Evolutionary conservation across 345 rosid genomes (phyloP).

Genomic region (Camelina sativa): DNA sequence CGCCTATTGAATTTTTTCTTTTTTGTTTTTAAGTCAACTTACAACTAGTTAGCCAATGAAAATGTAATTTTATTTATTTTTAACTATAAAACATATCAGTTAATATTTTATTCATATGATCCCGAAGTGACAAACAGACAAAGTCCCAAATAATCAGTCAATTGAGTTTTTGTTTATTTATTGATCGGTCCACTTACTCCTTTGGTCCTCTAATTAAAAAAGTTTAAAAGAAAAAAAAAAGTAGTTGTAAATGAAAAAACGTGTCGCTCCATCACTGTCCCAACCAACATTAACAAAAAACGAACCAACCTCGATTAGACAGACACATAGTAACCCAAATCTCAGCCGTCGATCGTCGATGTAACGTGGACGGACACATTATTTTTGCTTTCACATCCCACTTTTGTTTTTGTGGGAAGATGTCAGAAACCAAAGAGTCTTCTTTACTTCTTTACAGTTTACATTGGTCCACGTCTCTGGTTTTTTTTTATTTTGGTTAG

Average conservation of each 20-base stretch:
- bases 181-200: conserved; percentile 24
- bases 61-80: not conserved
- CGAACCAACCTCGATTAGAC: conserved; percentile 24
- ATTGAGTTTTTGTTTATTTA: not conserved
- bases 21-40: not conserved
- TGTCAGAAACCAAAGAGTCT: conserved; percentile 41
- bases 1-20: no score
- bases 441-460: not conserved
- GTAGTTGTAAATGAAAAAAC: conserved; percentile 18
- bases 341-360: conserved; percentile 30
- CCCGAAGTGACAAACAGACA: conserved; percentile 7
- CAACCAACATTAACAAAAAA: conserved; percentile 25
- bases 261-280: conserved; percentile 23
- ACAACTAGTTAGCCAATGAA: not conserved
- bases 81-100: not conserved
- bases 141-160: conserved; percentile 14
- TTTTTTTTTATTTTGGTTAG: not conserved
- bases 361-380: conserved; percentile 40
- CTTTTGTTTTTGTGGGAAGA: conserved; percentile 37
- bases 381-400: conserved; percentile 19
- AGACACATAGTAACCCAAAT: conserved; percentile 19
- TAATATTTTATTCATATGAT: conserved; percentile 2
- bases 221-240: not conserved
- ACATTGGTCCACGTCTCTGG: conserved; percentile 29
- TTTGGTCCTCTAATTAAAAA: not conserved